Percentiles rank a stretch among this genome's conserved stretches.
Evolutionary conservation across 352 stramenopile species (phyloP).

Genomic region (Phytophthora megakarya): DNA sequence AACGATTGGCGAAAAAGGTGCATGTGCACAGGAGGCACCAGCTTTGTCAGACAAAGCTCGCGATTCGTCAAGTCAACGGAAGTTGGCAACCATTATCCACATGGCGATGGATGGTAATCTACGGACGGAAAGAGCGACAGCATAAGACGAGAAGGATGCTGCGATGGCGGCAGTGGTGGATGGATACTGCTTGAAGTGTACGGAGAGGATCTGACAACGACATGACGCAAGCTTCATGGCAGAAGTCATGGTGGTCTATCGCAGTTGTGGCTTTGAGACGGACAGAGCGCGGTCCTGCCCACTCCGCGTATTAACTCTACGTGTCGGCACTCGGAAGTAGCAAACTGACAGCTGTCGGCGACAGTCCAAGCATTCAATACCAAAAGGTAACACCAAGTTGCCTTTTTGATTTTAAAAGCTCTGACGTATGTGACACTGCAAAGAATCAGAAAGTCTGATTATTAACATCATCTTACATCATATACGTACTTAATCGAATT

Average conservation of each 20-base stretch:
- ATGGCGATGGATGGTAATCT: conserved; percentile 17
- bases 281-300: neutral
- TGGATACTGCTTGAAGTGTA: neutral
- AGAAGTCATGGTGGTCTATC: conserved; percentile 8
- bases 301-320: neutral
- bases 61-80: neutral
- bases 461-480: too few species aligned
- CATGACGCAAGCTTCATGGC: conserved; percentile 14
- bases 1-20: conserved; percentile 32
- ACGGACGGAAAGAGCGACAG: neutral
- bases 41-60: too few species aligned
- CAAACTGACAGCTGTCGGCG: too few species aligned
- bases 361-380: too few species aligned
- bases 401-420: conserved; percentile 2
- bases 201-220: conserved; percentile 26
- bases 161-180: neutral
- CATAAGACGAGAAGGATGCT: neutral
- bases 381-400: neutral
- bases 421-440: too few species aligned
- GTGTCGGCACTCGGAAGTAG: too few species aligned
- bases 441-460: neutral
- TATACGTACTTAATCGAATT: too few species aligned
- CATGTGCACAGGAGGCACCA: neutral
- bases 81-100: neutral
- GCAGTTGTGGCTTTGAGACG: conserved; percentile 22